Base-by-base conservation (phyloP, 192 early-diverging fungal species). In the Phlyctochytrium planicorne region DNA sequence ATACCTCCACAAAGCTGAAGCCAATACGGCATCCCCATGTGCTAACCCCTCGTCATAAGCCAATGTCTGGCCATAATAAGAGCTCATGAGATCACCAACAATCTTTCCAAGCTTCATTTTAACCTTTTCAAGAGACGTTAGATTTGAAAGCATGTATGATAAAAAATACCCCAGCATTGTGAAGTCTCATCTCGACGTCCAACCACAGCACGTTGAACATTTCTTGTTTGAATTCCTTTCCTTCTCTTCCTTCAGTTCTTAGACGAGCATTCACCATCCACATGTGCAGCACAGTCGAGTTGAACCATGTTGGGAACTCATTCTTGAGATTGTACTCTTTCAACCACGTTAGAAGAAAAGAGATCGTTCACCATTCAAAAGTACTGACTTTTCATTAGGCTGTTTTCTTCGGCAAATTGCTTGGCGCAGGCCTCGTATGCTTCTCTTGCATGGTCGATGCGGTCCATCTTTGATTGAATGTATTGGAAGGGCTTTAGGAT, bases 281-380 rank as follows among this genome's bases (percentile, higher is more conserved):
- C 2, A 96, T 84, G 67, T 98, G 94, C 62, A 98, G 78, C 30
- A 93, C 86, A 0, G 91, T 94, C 29, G 95, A 84, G 24, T 86
- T 83, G 64, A 95, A 98, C 96, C 96, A 98, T 0, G 94, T 92
- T 75, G 96, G 93, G 68, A 95, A 94, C 63, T 91, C 94, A 60
- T 94, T 90, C 2, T 89, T 90, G 34, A 95, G 75, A 34, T 83
- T 80, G 56, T 71, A 69, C 37, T 64, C 80, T 76, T 52, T 17
- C 0, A 52, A n/a, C n/a, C n/a, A 47, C 30, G 40, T 16, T 24
- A 34, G 34, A n/a, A n/a, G n/a, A n/a, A n/a, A n/a, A n/a, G n/a
- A n/a, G n/a, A n/a, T n/a, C n/a, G 3, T 25, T 20, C 53, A 40
- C 29, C 29, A 32, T 16, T 10, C 6, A 17, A 25, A 73, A 69